Evolutionary conservation across 441 rosid genomes (phyloP), one percentile per base, ranked within the genome.

Genomic region (Aleurites moluccanus): DNA sequence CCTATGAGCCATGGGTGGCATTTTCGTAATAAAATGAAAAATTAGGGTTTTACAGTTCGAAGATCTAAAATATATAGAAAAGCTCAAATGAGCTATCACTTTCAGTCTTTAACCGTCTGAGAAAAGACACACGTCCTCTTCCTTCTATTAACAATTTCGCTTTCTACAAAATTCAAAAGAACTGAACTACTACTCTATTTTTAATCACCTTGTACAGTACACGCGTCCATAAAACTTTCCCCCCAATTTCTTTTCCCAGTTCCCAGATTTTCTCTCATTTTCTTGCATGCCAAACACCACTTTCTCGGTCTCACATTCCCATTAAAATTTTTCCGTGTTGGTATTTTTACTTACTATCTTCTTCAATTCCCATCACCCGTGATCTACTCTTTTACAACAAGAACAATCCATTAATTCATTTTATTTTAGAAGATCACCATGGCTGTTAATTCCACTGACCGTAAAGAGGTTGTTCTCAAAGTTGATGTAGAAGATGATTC

Each of bases 381-480:
- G 2, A 27, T 27, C 2, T 60, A 27, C 64, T 27, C 7, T 60
- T 27, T 5, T 18, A 10, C 62, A 5, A 0, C 6, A 52, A 18
- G 0, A 28, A 52, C 65, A 28, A 55, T 0, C 59, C 10, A 7
- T 9, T 55, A n/a, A 21, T 45, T 33, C 62, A 57, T 57, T 57
- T 6, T 57, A 5, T 23, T 3, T 25, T n/a, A 23, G 15, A 25
- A 14, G 11, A 44, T 45, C 42, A 53, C 20, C 33, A 77, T 82
- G 85, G 77, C 78, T 30, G 72, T 63, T 52, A 83, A 78, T 75
- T 80, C 82, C 1, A 42, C 72, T 69, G 85, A 82, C 73, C 83
- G 70, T 74, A 61, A 80, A 53, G 89, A 87, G 10, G 76, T 87
- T 63, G 40, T 83, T 20, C 78, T 86, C 33, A 86, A 79, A 66